Evolutionary conservation across 176 grass and related monocot species (phyloP).

Genomic region (Hsuehochloa calcarea): DNA sequence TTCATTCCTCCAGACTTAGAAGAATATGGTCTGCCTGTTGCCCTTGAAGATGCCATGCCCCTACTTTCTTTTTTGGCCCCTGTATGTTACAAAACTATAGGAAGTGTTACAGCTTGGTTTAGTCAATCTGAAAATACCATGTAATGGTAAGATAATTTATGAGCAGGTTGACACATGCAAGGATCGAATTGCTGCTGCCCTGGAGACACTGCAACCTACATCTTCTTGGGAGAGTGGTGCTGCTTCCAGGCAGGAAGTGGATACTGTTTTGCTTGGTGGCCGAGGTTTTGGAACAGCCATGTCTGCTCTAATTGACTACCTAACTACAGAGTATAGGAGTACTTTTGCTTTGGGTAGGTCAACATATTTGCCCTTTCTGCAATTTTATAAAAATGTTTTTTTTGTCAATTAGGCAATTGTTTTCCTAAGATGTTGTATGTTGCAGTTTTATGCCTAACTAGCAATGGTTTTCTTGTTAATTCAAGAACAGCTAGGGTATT

Average conservation of each 20-base stretch:
- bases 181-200: slow-evolving; percentile 62
- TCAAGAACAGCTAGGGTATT: slow-evolving; percentile 79
- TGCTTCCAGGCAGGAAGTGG: slow-evolving; percentile 61
- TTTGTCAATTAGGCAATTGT: slow-evolving; percentile 6
- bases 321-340: slow-evolving; percentile 82
- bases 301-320: slow-evolving; percentile 71
- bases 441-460: slow-evolving; percentile 31
- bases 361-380: not conserved
- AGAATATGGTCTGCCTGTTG: slow-evolving; percentile 46
- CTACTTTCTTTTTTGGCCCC: slow-evolving; percentile 89
- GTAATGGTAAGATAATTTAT: slow-evolving; percentile 15
- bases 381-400: slow-evolving; percentile 1
- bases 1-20: slow-evolving; percentile 74
- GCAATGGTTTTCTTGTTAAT: slow-evolving; percentile 30
- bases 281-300: slow-evolving; percentile 87
- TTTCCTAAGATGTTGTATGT: slow-evolving; percentile 22
- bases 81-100: slow-evolving; percentile 45
- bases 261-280: slow-evolving; percentile 79
- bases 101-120: not conserved
- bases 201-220: slow-evolving; percentile 79
- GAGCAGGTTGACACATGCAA: slow-evolving; percentile 84
- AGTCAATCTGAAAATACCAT: not conserved
- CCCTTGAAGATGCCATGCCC: slow-evolving; percentile 91
- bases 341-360: slow-evolving; percentile 88
- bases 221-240: slow-evolving; percentile 85